Base-by-base conservation (phyloP, 2,329 filamentous ascomycete species). In the Diaporthe sp. region DNA sequence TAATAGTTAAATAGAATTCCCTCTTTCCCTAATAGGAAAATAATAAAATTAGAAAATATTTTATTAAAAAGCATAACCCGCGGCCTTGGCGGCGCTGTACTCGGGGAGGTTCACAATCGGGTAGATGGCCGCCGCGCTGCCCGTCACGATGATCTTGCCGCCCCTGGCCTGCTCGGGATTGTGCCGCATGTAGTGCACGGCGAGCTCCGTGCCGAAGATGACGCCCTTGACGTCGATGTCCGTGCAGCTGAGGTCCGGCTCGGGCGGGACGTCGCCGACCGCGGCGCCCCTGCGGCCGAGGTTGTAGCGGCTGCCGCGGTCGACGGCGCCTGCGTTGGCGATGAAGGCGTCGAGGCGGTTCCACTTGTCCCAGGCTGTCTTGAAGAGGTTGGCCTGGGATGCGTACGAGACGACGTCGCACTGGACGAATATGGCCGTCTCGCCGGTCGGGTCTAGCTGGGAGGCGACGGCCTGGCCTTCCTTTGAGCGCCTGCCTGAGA, bases 171-270 rank as follows among this genome's bases (percentile, higher is more conserved):
- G 83, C 0, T 79, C 80, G 3, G 80, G 78, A 74, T 89, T 90
- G 75, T 88, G 85, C 17, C 87, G 83, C 88, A 90, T 90, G 79
- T 88, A 90, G 77, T 90, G 87, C 13, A 85, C 86, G 1, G 88
- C 87, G 12, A 90, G 81, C 73, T 85, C 84, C 1, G 85, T 86
- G 5, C 87, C 87, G 73, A 89, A 89, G 0, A 90, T 79, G 1
- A 90, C 84, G 4, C 86, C 86, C 79, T 89, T 89, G 81, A 86
- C 87, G 78, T 87, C 84, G n/a, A 88, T 80, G 77, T 90, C 87
- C 1, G 87, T 89, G 71, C 84, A 85, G 0, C 78, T 72, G 4
- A 87, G 78, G 76, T 89, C 83, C 0, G 88, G 88, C 75, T 84
- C 84, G 1, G 86, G 81, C 5, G 87, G 87, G 44, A 87, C 78